phyloP scores from a whole-genome alignment of 192 early-diverging fungal genomes.

The Coemansia sp. region DNA sequence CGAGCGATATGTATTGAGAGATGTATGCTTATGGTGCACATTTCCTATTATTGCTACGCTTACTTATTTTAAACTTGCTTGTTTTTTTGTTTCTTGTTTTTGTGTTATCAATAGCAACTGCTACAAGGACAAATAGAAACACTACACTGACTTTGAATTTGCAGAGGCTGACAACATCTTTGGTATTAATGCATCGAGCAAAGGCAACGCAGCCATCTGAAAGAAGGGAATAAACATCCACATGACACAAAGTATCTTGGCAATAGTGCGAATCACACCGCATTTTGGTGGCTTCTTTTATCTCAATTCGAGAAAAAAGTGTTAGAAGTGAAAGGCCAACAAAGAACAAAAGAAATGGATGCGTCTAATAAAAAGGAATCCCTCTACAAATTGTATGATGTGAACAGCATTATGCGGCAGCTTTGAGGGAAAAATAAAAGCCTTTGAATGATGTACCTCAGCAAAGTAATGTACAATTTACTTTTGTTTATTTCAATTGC shows the following conservation, averaged over 20 bases:
- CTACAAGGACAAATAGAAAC: not conserved
- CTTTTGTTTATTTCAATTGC: no score
- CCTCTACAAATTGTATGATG: not conserved
- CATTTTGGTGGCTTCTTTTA: not conserved
- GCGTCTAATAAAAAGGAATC: not conserved
- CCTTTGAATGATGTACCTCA: no score
- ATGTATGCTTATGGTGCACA: no score
- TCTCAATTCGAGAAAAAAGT: not conserved
- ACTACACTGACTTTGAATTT: not conserved
- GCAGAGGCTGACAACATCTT: not conserved
- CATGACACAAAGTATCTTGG: not conserved
- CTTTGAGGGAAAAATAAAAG: not conserved
- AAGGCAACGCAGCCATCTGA: not conserved
- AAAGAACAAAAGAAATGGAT: not conserved
- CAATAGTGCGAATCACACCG: not conserved
- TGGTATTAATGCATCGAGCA: not conserved
- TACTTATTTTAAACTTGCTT: not conserved
- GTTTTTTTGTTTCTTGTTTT: no score
- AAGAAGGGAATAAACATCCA: not conserved
- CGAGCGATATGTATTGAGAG: not conserved
- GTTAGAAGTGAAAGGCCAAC: not conserved
- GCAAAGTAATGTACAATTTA: no score
- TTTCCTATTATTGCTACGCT: not conserved
- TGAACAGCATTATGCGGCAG: not conserved
- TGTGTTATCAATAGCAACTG: no score